Base-by-base conservation (phyloP, 2,329 filamentous ascomycete genomes). In the Cladobotryum mycophilum region DNA sequence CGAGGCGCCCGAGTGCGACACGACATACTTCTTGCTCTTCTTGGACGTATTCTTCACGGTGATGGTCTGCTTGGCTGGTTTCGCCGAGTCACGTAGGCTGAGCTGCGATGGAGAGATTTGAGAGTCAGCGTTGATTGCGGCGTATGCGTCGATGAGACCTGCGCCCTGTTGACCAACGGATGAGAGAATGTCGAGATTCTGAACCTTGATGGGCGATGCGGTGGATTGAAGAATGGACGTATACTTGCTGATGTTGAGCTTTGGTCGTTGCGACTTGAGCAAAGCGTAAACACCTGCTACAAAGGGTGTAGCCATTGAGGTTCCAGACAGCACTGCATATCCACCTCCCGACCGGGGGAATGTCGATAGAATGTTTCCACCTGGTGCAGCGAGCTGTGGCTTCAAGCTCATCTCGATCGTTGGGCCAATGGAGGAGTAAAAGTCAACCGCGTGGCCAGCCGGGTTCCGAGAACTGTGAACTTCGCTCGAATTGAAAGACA, bases 281-380 rank as follows among this genome's bases (percentile, higher is more conserved):
- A 70, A 60, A 33, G 65, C 66, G 34, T 61, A 58, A 34, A 66
- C 61, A 37, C 66, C 73, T 7, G 73, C 70, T 4, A 68, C 61
- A 45, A 71, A 66, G 5, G 73, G 73, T 43, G 68, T 67, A 5
- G 73, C 66, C 74, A 78, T 76, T 3, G 71, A 75, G 2, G 75
- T 77, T 35, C 75, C 75, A 25, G 64, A 69, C 14, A 69, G 56
- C 11, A 76, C 65, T n/a, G 65, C 68, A 53, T 74, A 76, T 9
- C 54, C 47, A 20, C 61, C 59, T 5, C 65, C 54, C 4, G 59
- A 60, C 3, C 71, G 60, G 0, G 72, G 75, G 53, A 66, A 79
- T 1, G 73, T 76, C 2, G 71, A 71, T 17, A 75, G 58, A 47
- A 76, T 74, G 22, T 64, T 63, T 15, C 67, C 67, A 44, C 72